phyloP scores from a whole-genome alignment of 345 rosid species.

The Eucalyptus caleyi region DNA sequence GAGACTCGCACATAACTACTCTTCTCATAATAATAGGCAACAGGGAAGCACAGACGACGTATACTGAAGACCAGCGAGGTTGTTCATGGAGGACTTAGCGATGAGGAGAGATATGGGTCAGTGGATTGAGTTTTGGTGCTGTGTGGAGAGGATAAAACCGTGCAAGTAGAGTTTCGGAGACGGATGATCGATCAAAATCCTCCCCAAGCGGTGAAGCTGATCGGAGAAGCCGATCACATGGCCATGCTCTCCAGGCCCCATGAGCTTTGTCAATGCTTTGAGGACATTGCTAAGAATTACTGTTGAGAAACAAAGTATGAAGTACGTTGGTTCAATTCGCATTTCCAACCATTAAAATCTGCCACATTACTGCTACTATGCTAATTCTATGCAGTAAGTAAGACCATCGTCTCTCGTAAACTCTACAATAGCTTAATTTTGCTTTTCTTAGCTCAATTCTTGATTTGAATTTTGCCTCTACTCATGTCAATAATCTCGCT shows the following conservation, averaged over 20 bases:
- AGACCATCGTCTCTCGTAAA: not conserved
- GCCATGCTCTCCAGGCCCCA: constrained; percentile 11
- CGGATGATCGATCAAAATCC: not conserved
- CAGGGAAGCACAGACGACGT: not conserved
- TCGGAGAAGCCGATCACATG: constrained; percentile 12
- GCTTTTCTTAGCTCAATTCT: not conserved
- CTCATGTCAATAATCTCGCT: not conserved
- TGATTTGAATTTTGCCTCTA: not conserved
- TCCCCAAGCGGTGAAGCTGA: constrained; percentile 2
- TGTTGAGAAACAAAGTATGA: not conserved
- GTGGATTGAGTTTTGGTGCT: constrained; percentile 5
- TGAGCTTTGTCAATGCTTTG: not conserved
- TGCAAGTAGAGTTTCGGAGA: constrained; percentile 8
- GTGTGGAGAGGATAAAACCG: constrained; percentile 6
- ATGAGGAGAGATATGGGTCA: not conserved
- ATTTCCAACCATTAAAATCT: not conserved
- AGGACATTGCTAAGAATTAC: not conserved
- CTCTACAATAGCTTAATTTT: not conserved
- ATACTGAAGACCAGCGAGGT: constrained; percentile 1
- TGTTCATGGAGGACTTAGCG: constrained; percentile 6
- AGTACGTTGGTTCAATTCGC: not conserved
- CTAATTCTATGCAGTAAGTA: not conserved
- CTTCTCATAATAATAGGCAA: not conserved
- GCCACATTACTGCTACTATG: not conserved
- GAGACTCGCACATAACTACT: not conserved